These are phyloP conservation scores for Cinnamomum chago DNA, from an alignment of 164 flowering plant species.

Conservation along the genomic window DNA sequence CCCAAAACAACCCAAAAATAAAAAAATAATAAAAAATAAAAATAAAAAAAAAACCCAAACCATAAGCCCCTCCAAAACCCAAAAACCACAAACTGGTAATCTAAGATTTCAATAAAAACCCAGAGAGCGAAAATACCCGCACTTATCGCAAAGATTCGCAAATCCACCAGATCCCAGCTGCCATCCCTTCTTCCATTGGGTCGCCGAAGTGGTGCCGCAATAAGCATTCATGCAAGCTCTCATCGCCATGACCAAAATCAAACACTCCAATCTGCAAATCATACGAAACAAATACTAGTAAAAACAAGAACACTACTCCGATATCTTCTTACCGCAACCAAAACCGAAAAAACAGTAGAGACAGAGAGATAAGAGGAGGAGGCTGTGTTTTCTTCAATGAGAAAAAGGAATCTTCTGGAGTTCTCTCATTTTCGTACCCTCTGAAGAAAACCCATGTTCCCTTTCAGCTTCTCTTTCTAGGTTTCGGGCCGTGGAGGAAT, in stretches of 20 bases:
- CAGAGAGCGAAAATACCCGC: conserved; percentile 47
- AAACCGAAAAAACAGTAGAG: neutral
- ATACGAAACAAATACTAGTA: neutral
- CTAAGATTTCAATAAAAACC: neutral
- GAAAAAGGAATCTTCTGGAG: neutral
- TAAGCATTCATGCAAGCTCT: conserved; percentile 50
- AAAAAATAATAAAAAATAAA: neutral
- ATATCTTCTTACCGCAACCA: conserved; percentile 1
- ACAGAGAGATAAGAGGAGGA: no score
- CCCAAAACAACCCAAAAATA: neutral
- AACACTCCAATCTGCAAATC: conserved; percentile 11
- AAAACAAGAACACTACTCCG: neutral
- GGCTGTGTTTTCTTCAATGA: neutral
- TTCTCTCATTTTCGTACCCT: neutral
- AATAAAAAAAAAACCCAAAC: no score
- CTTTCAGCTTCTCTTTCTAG: no score
- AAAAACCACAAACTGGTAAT: neutral
- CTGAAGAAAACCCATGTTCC: neutral
- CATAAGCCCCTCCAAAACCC: neutral
- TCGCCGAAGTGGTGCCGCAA: conserved; percentile 43
- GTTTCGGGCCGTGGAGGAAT: no score
- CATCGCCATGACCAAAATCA: conserved; percentile 35
- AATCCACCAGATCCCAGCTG: conserved; percentile 61
- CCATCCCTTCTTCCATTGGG: conserved; percentile 67
- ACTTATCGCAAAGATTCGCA: conserved; percentile 58